These are phyloP conservation scores for Amesomyces nigricolor DNA, from an alignment of 2,329 filamentous ascomycete genomes.

Conservation along the genomic window DNA sequence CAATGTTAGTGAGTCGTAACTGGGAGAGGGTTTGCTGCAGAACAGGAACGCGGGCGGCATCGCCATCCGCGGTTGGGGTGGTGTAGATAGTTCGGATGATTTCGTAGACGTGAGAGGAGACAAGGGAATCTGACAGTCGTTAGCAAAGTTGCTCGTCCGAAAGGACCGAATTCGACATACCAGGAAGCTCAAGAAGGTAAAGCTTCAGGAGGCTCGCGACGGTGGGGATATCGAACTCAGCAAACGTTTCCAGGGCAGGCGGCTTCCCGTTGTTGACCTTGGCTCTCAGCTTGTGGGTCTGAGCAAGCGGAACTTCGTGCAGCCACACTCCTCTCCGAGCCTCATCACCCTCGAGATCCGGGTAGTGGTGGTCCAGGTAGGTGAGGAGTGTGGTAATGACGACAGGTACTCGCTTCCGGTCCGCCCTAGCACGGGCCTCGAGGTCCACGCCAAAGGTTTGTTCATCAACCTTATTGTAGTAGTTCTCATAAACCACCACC, in stretches of 20 bases:
- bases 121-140: constrained; percentile 70
- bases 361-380: constrained; percentile 94
- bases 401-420: constrained; percentile 90
- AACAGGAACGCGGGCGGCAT: constrained; percentile 77
- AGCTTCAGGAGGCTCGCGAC: constrained; percentile 89
- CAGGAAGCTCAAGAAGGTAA: constrained; percentile 89
- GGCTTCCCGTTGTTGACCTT: constrained; percentile 82
- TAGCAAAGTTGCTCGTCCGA: constrained; percentile 20
- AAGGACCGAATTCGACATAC: constrained; percentile 44
- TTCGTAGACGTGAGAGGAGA: constrained; percentile 97
- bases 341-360: constrained; percentile 94
- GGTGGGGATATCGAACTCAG: constrained; percentile 88
- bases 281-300: constrained; percentile 77
- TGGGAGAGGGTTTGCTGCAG: constrained; percentile 94
- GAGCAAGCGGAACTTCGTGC: constrained; percentile 77
- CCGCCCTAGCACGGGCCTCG: constrained; percentile 87
- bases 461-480: constrained; percentile 96
- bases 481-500: constrained; percentile 94
- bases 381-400: constrained; percentile 90
- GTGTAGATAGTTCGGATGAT: constrained; percentile 97
- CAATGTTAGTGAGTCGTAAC: constrained; percentile 92
- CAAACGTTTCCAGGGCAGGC: constrained; percentile 68
- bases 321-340: constrained; percentile 90
- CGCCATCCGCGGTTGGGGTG: constrained; percentile 70
- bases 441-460: constrained; percentile 97